Base-by-base conservation (phyloP, 2,329 filamentous ascomycete genomes). In the Curvularia lunata region DNA sequence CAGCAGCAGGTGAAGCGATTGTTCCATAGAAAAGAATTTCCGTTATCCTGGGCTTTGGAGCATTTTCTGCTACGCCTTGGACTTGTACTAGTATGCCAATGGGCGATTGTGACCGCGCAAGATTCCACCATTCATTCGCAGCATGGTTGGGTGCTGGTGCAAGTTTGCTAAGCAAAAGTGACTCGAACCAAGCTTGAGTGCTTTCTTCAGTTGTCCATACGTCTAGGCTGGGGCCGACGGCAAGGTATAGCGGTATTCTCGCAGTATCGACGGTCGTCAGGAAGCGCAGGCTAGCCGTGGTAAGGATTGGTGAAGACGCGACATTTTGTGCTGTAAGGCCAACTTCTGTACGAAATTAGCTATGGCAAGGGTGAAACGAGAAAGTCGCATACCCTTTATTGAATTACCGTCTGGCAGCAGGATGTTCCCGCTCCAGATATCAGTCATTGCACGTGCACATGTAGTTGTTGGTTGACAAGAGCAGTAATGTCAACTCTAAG, bases 1-100 rank as follows among this genome's bases (percentile, higher is more conserved):
- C 48, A 19, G 58, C 45, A 5, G 62, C 23, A 32, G 59, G 42
- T 30, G 64, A 62, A 27, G 63, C 65, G 51, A 74, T 67, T 3
- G 75, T 75, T 6, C 77, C 79, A 54, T 81, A 82, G 59, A 83
- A 78, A 4, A 83, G 69, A 0, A 83, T 63, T 48, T 83, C 80
- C 0, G 80, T 82, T 2, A 77, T 60, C 18, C 61, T 61, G 0
- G 72, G 67, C 6, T 56, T 57, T 0, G 49, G 49, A 3, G 13
- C 27, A 0, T 27, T 46, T 4, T 52, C 27, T 10, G 27, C 41
- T 16, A 48, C 32, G 8, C 49, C 48, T 4, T 68, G 52, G 0
- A 78, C 72, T 47, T 75, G 68, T 2, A 69, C 75, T 5, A 81
- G 62, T 10, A 81, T 67, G 1, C 79, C 79, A 34, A 79, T 58